Base-by-base conservation (phyloP, 2,329 filamentous ascomycete genomes). In the Cercospora sp. region DNA sequence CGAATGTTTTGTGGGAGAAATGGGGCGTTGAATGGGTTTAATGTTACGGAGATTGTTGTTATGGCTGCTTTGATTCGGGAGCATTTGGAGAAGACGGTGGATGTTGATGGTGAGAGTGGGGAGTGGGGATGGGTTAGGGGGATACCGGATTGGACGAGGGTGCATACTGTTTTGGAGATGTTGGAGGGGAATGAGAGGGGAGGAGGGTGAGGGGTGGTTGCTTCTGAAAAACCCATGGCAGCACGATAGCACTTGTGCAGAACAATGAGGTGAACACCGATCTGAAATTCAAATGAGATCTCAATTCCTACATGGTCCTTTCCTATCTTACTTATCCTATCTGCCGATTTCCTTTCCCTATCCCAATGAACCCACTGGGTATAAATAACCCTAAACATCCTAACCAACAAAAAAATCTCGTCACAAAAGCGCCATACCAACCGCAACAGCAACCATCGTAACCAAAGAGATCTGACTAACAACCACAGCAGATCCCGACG, bases 11-110 rank as follows among this genome's bases (percentile, higher is more conserved):
- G 77, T 57, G 23, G 28, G 6, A 51, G 48, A 2, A 63, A 66
- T 6, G 67, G 69, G 8, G 18, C 64, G 5, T 68, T 79, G 26
- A 67, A 70, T 30, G 26, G 65, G 1, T 77, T 69, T 60, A 78
- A 75, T 57, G 75, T 78, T 9, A 73, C 75, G 18, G 76, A 79
- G 65, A 78, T 79, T 60, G 74, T 79, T 1, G 67, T 71, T 12
- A 67, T 64, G 23, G 75, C 76, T 9, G 73, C 74, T 1, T 66
- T 70, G 16, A 26, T 76, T 57, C 75, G 69, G 65, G 60, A 64
- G 10, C 61, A 45, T 12, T 30, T 74, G 28, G 51, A 69, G 9
- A 39, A 51, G 12, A 12, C 58, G 9, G 16, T 42, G 2, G 31
- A 42, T 23, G 30, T 33, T 2, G 31, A 57, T 23, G 36, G 36